Evolutionary conservation across 805 yeast species (phyloP), one percentile per base, ranked within the genome.

Genomic region (Sugiyamaella valdiviana): DNA sequence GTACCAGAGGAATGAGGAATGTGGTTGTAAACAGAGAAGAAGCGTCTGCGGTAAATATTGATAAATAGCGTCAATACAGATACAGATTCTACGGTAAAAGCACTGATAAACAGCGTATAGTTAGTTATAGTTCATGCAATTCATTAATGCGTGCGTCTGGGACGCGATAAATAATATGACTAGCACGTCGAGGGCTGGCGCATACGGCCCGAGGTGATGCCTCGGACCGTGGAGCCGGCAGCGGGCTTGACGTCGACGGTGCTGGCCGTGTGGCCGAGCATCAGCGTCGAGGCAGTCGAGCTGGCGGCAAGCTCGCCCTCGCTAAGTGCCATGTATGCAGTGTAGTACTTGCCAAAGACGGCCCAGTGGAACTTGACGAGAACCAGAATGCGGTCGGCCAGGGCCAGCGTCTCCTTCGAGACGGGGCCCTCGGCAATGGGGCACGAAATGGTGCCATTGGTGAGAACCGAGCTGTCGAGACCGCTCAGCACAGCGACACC

Each of bases 301-400:
- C n/a, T n/a, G 2, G 47, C 47, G 12, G 36, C 14, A 6, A 26
- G 36, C 26, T 45, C 44, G 10, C 35, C 16, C 16, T 38, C 39
- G n/a, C 39, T 39, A 17, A 45, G 19, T 14, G 52, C 19, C 14
- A 50, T 41, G 42, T 50, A 53, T 17, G 66, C 61, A 38, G 70
- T 64, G 58, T 87, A 87, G 66, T 82, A 80, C 39, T 74, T 74
- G 26, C 86, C 89, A 65, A 87, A 86, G 10, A 87, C 95, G 49
- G 78, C 80, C 86, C 89, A 83, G 65, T 87, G 95, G 68, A 87
- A 83, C 50, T 80, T 82, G 43, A 79, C 78, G 50, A 87, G 73
- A 14, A 85, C 79, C 51, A 80, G 75, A 45, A 84, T 68, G 56
- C 85, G 77, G 45, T 75, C 75, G 38, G 80, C 77, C 45, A 82